These are phyloP conservation scores for Fusarium camptoceras DNA, from an alignment of 2,329 filamentous ascomycete species.

Conservation along the genomic window DNA sequence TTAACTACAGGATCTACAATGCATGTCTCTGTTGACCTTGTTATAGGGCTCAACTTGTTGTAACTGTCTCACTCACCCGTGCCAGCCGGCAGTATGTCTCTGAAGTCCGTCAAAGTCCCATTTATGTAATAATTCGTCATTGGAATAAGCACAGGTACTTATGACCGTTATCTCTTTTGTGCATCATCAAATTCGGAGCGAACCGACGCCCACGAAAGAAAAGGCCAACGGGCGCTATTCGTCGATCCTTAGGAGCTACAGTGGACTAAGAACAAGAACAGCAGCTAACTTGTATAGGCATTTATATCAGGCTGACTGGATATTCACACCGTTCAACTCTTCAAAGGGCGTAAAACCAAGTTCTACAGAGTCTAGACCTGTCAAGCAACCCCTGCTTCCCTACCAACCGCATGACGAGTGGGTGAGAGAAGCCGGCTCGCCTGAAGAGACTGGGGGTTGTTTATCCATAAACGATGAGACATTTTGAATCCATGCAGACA, in stretches of 20 bases:
- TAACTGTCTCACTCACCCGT: background rate
- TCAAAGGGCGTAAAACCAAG: background rate
- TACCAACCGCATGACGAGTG: constrained; percentile 16
- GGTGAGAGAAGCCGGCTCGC: constrained; percentile 12
- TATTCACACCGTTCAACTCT: background rate
- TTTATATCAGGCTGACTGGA: background rate
- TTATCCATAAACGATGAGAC: constrained; percentile 26
- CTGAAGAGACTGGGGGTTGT: constrained; percentile 32
- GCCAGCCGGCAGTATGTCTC: background rate
- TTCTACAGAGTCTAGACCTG: constrained; percentile 24
- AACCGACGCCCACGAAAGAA: background rate
- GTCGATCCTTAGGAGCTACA: constrained; percentile 15
- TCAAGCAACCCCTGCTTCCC: constrained; percentile 21
- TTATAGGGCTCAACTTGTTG: background rate
- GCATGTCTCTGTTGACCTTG: constrained; percentile 30
- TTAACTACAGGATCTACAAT: constrained; percentile 23
- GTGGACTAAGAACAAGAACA: background rate
- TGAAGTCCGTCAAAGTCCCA: background rate
- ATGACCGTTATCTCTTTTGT: background rate
- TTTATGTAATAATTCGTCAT: background rate
- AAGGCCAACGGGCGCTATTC: constrained; percentile 13
- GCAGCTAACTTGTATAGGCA: background rate
- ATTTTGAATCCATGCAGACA: constrained; percentile 18
- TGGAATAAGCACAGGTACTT: background rate
- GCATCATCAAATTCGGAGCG: background rate